Evolutionary conservation across 257 asterid genomes (phyloP).

Genomic region (Plectranthus barbatus): DNA sequence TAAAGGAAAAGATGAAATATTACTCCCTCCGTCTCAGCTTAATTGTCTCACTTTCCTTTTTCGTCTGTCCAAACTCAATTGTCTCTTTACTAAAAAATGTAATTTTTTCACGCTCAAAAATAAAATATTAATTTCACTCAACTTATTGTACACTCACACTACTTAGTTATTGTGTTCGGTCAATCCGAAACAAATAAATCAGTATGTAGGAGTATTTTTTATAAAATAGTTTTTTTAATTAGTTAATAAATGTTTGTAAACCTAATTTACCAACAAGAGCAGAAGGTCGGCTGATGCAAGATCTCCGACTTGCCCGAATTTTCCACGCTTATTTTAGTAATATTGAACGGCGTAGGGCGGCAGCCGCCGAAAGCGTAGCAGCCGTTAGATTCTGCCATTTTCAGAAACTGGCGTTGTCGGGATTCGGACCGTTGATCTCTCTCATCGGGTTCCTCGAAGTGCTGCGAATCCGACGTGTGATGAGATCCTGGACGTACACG

Average conservation of each 20-base stretch:
- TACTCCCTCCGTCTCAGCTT: too few species aligned
- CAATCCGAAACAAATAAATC: too few species aligned
- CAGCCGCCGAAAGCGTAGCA: slow-evolving; percentile 29
- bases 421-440: slow-evolving; percentile 34
- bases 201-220: too few species aligned
- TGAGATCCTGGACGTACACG: slow-evolving; percentile 37
- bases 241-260: slow-evolving; percentile 8
- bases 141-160: too few species aligned
- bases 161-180: too few species aligned
- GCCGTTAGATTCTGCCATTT: slow-evolving; percentile 43
- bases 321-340: neutral
- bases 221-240: too few species aligned
- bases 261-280: slow-evolving; percentile 41
- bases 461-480: neutral
- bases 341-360: slow-evolving; percentile 34
- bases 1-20: too few species aligned
- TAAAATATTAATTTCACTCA: too few species aligned
- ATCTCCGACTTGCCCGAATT: slow-evolving; percentile 18
- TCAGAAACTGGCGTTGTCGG: slow-evolving; percentile 17
- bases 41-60: too few species aligned
- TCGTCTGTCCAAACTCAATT: too few species aligned
- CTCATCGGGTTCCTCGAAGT: slow-evolving; percentile 14
- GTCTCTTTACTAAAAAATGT: too few species aligned
- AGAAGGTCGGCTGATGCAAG: slow-evolving; percentile 33
- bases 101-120: too few species aligned